Evolutionary conservation across 805 yeast species (phyloP), one percentile per base, ranked within the genome.

Genomic region (Monosporozyma yasuniensis): DNA sequence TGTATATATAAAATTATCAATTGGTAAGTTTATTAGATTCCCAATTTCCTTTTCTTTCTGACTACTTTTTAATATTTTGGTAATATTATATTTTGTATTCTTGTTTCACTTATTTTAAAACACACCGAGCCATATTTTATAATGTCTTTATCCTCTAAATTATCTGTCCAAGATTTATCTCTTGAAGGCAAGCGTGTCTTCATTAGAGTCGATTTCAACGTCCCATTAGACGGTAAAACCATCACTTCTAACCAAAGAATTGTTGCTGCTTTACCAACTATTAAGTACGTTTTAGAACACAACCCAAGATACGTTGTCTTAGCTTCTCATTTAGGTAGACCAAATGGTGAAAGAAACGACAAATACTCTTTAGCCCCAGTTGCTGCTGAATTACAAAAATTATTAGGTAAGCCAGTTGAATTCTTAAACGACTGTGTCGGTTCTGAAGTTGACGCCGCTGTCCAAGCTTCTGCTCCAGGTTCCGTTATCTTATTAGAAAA

Each of bases 181-280:
- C 82, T 88, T 71, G 70, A 83, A 64, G 90, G 80, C 72, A 90
- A 93, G 80, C 83, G 97, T 71, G 99, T 93, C 72, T 90, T 93
- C 77, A 91, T 93, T 79, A 87, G 99, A 77, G 99, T 95, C 56
- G 97, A 91, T 72, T 86, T 86, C 80, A 86, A 86, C 75, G 95
- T 86, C 58, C 95, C 95, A 70, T 82, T 93, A 64, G 98, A 93
- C 69, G 98, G 97, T 62, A 80, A 79, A 66, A 90, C 83, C 70
- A 93, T 93, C 79, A 95, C 99, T 77, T 93, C 95, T 83, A 95
- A 93, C 79, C 98, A 93, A 78, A 85, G 99, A 77, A 93, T 93
- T 68, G 98, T 90, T 65, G 99, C 99, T 71, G 99, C 99, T 61
- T 76, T 95, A 65, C 99, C 99, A 72, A 91, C 99, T 61, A 93